Evolutionary conservation across 2,329 filamentous ascomycete genomes (phyloP).

Genomic region (Cyanodermella asteris): DNA sequence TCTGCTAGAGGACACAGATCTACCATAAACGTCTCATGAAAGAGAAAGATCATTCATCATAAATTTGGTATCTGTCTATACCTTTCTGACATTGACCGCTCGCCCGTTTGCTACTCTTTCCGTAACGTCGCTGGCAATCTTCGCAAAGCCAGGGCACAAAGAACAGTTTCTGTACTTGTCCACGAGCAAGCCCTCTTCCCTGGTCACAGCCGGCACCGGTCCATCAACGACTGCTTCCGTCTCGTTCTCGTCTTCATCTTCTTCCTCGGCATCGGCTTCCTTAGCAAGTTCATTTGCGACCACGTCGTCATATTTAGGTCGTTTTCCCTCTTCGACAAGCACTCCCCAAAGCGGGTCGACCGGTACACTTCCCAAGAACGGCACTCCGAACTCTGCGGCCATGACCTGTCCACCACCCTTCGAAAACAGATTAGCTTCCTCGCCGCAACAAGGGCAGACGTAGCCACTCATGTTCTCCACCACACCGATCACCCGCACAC

Average conservation of each 20-base stretch:
- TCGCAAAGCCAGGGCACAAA: constrained; percentile 20
- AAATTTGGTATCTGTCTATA: too few species aligned
- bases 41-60: too few species aligned
- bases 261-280: constrained; percentile 5
- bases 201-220: not conserved
- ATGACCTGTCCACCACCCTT: constrained; percentile 77
- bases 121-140: constrained; percentile 17
- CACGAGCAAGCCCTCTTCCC: constrained; percentile 15
- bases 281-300: constrained; percentile 10
- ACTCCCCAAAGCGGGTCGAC: constrained; percentile 85
- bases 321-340: constrained; percentile 54
- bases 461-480: constrained; percentile 72
- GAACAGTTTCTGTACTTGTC: constrained; percentile 22
- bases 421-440: constrained; percentile 85
- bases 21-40: too few species aligned
- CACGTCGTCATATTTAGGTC: constrained; percentile 10
- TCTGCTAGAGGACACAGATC: too few species aligned
- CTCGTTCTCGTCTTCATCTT: constrained; percentile 1
- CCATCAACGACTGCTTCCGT: constrained; percentile 12
- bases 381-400: constrained; percentile 65
- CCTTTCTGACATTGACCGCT: too few species aligned
- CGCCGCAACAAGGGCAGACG: constrained; percentile 38
- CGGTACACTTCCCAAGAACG: constrained; percentile 68
- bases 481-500: constrained; percentile 61
- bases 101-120: constrained; percentile 9